phyloP scores from a whole-genome alignment of 202 grass and related monocot species.

The Carex arenaria region DNA sequence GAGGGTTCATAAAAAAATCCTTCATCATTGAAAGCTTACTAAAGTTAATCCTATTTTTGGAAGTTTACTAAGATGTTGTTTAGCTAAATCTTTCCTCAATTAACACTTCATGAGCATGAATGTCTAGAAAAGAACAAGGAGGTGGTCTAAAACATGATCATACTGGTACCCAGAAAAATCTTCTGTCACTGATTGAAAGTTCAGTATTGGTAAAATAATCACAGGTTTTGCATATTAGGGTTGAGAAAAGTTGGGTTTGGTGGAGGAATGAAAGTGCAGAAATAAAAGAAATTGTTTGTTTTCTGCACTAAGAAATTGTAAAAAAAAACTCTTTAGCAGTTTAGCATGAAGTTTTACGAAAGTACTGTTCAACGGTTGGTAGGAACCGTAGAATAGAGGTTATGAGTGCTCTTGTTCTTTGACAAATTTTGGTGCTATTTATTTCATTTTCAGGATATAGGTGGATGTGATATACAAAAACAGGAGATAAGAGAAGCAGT shows the following conservation, averaged over 20 bases:
- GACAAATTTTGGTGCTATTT: slow-evolving; percentile 8
- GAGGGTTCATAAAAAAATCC: not conserved
- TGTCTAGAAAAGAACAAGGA: not conserved
- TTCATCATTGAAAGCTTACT: not conserved
- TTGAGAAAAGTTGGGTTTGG: not conserved
- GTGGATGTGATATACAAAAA: slow-evolving; percentile 91
- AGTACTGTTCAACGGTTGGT: not conserved
- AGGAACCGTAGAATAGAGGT: not conserved
- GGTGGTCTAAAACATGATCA: not conserved
- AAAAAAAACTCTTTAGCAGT: not conserved
- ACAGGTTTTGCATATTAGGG: not conserved
- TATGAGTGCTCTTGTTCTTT: not conserved
- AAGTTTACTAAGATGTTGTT: not conserved
- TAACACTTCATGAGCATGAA: not conserved
- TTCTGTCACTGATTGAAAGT: not conserved
- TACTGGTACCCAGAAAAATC: not conserved
- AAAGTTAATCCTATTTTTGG: not conserved
- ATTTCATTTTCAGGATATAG: slow-evolving; percentile 59
- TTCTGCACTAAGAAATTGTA: not conserved
- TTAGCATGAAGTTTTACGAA: not conserved
- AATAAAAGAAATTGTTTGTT: not conserved
- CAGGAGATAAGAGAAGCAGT: slow-evolving; percentile 94
- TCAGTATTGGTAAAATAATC: not conserved
- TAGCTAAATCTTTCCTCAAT: not conserved
- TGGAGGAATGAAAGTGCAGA: too few relatives aligned